phyloP scores from a whole-genome alignment of 2,329 filamentous ascomycete genomes.

The Fusarium pseudograminearum region DNA sequence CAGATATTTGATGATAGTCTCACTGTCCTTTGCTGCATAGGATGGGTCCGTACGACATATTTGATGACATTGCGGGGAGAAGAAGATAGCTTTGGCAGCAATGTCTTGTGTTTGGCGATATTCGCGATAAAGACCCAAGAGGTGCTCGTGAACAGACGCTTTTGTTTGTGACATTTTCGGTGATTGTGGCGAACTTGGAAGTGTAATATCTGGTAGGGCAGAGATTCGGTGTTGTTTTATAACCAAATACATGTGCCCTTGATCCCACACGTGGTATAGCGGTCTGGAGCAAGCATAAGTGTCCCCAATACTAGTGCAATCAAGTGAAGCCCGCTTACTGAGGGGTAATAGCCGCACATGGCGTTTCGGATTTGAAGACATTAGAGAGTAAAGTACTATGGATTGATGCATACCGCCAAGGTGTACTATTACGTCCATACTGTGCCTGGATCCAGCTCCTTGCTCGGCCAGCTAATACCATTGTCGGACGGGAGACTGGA shows the following conservation, averaged over 20 bases:
- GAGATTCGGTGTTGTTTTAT: accelerated
- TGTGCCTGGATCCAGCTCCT: no score
- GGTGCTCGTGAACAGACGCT: background rate
- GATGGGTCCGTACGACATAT: slow-evolving; percentile 17
- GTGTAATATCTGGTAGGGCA: accelerated
- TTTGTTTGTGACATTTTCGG: background rate
- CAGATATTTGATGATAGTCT: background rate
- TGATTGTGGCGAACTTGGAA: accelerated
- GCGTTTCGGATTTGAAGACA: no score
- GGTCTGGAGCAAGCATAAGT: background rate
- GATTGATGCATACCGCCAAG: no score
- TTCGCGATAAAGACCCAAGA: background rate
- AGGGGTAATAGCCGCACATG: no score
- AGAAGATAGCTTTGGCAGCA: background rate
- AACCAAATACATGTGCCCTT: accelerated
- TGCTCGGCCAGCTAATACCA: no score
- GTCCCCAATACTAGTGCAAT: background rate
- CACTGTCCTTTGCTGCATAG: slow-evolving; percentile 1
- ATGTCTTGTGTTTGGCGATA: slow-evolving; percentile 10
- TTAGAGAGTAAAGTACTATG: no score
- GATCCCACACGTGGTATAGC: background rate
- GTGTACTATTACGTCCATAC: no score
- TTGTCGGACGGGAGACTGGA: no score
- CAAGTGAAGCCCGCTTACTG: slow-evolving; percentile 1
- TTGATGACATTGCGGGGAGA: slow-evolving; percentile 6